Evolutionary conservation across 116 monocot species (phyloP).

Genomic region (Iris pallida): DNA sequence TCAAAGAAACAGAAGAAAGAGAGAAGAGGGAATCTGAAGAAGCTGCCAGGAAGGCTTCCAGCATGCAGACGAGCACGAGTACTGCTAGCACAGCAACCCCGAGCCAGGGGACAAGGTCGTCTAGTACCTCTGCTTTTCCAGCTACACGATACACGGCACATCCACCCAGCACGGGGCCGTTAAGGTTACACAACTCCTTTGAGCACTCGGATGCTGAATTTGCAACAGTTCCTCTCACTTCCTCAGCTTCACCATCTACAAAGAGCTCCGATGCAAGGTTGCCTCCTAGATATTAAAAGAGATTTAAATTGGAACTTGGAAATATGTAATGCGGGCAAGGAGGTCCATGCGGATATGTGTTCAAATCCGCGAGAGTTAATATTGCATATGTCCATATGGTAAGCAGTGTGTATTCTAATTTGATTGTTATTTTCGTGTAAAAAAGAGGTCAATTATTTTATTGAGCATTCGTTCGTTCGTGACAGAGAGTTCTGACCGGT

Average conservation of each 20-base stretch:
- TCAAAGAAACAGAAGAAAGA: slow-evolving; percentile 88
- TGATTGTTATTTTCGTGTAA: slow-evolving; percentile 13
- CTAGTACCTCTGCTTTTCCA: slow-evolving; percentile 6
- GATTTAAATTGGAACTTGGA: background rate
- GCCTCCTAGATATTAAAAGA: slow-evolving; percentile 23
- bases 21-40: slow-evolving; percentile 62
- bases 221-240: slow-evolving; percentile 54
- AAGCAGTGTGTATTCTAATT: slow-evolving; percentile 12
- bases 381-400: slow-evolving; percentile 12
- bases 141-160: slow-evolving; percentile 11
- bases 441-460: background rate
- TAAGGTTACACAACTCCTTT: background rate
- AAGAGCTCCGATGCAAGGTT: slow-evolving; percentile 19
- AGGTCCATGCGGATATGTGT: background rate
- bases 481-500: background rate
- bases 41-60: slow-evolving; percentile 21
- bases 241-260: slow-evolving; percentile 27
- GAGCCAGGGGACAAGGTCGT: background rate
- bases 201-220: slow-evolving; percentile 45
- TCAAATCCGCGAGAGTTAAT: background rate
- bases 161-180: background rate
- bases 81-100: background rate
- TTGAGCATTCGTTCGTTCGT: background rate
- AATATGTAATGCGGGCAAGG: background rate
- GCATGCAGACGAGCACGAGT: slow-evolving; percentile 7